Evolutionary conservation across 805 yeast genomes (phyloP).

Genomic region (Vanderwaltozyma polyspora): DNA sequence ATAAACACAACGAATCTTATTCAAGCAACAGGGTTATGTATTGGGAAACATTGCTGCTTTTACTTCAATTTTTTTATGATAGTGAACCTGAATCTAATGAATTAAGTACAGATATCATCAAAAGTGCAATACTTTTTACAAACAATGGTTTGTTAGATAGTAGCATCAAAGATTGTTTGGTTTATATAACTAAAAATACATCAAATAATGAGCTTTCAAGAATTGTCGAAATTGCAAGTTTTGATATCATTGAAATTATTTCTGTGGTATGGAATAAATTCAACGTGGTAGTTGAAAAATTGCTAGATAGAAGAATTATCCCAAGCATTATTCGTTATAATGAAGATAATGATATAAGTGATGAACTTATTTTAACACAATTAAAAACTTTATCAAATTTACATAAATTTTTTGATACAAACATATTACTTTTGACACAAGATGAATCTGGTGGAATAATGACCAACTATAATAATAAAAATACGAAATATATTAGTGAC

Average conservation of each 20-base stretch:
- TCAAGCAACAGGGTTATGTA: background rate
- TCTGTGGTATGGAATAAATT: too few relatives aligned
- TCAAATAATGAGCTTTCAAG: too few relatives aligned
- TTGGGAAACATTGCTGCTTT: background rate
- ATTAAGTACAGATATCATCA: too few relatives aligned
- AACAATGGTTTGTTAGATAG: too few relatives aligned
- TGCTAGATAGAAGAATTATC: too few relatives aligned
- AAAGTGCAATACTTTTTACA: too few relatives aligned
- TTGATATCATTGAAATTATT: too few relatives aligned
- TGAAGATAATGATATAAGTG: background rate
- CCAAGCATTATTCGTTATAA: too few relatives aligned
- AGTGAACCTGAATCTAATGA: background rate
- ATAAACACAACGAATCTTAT: background rate
- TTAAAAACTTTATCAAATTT: background rate
- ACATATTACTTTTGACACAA: background rate
- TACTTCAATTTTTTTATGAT: background rate
- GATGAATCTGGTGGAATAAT: background rate
- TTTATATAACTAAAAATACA: too few relatives aligned
- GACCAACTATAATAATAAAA: background rate
- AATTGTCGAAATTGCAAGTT: too few relatives aligned
- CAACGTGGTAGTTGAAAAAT: too few relatives aligned
- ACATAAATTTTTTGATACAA: conserved; percentile 1
- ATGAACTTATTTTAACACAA: background rate
- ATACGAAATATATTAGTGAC: background rate
- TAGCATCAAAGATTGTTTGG: too few relatives aligned